Evolutionary conservation across 2,329 filamentous ascomycete genomes (phyloP).

Genomic region (Cryphonectria japonica): DNA sequence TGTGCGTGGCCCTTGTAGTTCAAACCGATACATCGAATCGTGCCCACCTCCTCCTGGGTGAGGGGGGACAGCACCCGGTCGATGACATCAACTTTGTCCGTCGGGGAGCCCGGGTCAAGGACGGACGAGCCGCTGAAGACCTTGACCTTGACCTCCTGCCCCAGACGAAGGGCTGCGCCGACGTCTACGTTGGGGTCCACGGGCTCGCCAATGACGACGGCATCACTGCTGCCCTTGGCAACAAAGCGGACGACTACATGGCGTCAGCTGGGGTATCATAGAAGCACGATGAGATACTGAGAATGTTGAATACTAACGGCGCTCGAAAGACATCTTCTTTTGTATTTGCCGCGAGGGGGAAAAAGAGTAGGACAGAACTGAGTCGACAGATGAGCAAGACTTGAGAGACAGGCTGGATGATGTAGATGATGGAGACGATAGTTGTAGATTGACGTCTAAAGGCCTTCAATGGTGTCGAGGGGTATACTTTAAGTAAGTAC

Average conservation of each 20-base stretch:
- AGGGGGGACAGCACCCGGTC: constrained; percentile 56
- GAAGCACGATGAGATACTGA: not conserved
- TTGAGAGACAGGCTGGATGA: not conserved
- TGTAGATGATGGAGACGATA: not conserved
- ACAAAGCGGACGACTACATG: constrained; percentile 26
- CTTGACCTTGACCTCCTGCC: constrained; percentile 58
- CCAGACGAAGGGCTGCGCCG: constrained; percentile 58
- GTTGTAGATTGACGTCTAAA: not conserved
- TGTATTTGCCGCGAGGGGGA: not conserved
- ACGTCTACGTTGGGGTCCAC: constrained; percentile 52
- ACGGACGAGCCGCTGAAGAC: constrained; percentile 64
- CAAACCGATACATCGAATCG: constrained; percentile 62
- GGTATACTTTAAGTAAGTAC: not conserved
- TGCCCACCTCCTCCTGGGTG: constrained; percentile 52
- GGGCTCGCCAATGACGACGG: constrained; percentile 27
- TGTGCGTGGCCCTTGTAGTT: constrained; percentile 57
- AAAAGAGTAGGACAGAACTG: not conserved
- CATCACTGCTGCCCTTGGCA: constrained; percentile 23
- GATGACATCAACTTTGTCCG: constrained; percentile 50
- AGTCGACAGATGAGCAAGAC: not conserved
- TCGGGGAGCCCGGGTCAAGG: constrained; percentile 55
- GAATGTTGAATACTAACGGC: constrained; percentile 8
- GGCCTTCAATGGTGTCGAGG: not conserved
- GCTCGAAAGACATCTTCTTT: constrained; percentile 26
- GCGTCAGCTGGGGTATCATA: not conserved